Evolutionary conservation across 768 basidiomycete genomes (phyloP).

Genomic region (Cytidiella melzeri): DNA sequence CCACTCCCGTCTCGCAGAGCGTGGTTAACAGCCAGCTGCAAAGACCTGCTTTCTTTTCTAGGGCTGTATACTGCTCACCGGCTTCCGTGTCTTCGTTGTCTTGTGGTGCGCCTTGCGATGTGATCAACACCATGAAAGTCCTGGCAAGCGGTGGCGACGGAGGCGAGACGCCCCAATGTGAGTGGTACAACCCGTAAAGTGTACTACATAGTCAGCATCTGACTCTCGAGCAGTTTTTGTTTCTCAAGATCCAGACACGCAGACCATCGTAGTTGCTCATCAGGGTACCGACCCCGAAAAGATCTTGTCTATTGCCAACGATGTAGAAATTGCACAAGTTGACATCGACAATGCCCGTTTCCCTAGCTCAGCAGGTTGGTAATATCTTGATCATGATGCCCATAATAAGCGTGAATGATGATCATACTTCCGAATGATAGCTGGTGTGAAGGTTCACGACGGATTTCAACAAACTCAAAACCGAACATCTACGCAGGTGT

Average conservation of each 20-base stretch:
- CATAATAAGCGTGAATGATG: background rate
- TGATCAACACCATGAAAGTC: conserved; percentile 17
- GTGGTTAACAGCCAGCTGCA: conserved; percentile 13
- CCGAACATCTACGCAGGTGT: conserved; percentile 21
- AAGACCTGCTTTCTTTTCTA: conserved; percentile 21
- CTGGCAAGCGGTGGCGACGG: conserved; percentile 21
- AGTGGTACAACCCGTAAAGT: background rate
- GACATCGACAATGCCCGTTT: conserved; percentile 36
- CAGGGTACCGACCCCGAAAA: conserved; percentile 30
- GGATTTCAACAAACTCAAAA: conserved; percentile 25
- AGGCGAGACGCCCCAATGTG: conserved; percentile 16
- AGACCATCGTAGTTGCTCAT: conserved; percentile 31
- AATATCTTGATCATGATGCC: background rate
- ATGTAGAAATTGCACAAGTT: conserved; percentile 18
- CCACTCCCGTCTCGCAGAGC: conserved; percentile 16
- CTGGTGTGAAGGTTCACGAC: conserved; percentile 18
- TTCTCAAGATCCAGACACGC: conserved; percentile 29
- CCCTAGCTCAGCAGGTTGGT: conserved; percentile 18
- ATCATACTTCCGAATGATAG: no score
- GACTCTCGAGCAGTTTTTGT: conserved; percentile 17
- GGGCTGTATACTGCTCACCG: conserved; percentile 23
- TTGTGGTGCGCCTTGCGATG: conserved; percentile 24
- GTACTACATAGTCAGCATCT: background rate
- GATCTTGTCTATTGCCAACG: conserved; percentile 21
- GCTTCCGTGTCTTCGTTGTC: conserved; percentile 14